Conservation (phyloP, 2,329 filamentous ascomycete genomes). For the Fusarium mangiferae region DNA sequence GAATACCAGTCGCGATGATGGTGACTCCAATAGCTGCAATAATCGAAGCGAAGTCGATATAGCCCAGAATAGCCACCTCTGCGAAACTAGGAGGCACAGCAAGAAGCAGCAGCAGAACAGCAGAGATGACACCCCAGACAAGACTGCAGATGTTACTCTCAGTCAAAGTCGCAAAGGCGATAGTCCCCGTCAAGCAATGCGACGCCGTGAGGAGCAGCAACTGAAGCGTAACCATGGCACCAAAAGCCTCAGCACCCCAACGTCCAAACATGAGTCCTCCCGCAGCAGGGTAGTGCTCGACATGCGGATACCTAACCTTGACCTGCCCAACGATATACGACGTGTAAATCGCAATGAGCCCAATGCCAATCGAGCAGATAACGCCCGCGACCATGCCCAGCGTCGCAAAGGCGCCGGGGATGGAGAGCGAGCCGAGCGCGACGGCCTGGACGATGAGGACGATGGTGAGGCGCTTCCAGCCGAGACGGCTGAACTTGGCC, state of each 20-base stretch:
- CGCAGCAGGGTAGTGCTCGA: slow-evolving; percentile 72
- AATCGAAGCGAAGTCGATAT: slow-evolving; percentile 41
- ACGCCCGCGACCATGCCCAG: slow-evolving; percentile 50
- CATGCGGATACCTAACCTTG: slow-evolving; percentile 59
- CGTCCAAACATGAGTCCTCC: slow-evolving; percentile 67
- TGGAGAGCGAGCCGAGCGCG: slow-evolving; percentile 40
- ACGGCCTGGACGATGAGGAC: slow-evolving; percentile 41
- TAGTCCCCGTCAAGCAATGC: slow-evolving; percentile 73
- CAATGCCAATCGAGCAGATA: slow-evolving; percentile 49
- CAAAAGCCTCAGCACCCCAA: slow-evolving; percentile 67
- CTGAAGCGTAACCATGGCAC: slow-evolving; percentile 66
- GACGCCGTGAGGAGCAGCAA: slow-evolving; percentile 73
- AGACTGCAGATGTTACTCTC: slow-evolving; percentile 57
- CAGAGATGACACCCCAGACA: slow-evolving; percentile 52
- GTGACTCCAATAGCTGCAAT: slow-evolving; percentile 68
- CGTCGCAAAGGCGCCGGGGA: slow-evolving; percentile 38
- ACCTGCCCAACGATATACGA: slow-evolving; percentile 54
- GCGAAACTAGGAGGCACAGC: slow-evolving; percentile 56
- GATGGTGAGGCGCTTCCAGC: slow-evolving; percentile 42
- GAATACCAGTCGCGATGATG: slow-evolving; percentile 69
- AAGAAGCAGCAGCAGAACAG: slow-evolving; percentile 52
- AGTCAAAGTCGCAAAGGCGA: slow-evolving; percentile 71
- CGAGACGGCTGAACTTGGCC: slow-evolving; percentile 39
- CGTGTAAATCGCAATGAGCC: slow-evolving; percentile 54
- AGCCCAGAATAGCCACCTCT: slow-evolving; percentile 39